phyloP scores from a whole-genome alignment of 352 stramenopile species.

The Peronospora belbahrii region DNA sequence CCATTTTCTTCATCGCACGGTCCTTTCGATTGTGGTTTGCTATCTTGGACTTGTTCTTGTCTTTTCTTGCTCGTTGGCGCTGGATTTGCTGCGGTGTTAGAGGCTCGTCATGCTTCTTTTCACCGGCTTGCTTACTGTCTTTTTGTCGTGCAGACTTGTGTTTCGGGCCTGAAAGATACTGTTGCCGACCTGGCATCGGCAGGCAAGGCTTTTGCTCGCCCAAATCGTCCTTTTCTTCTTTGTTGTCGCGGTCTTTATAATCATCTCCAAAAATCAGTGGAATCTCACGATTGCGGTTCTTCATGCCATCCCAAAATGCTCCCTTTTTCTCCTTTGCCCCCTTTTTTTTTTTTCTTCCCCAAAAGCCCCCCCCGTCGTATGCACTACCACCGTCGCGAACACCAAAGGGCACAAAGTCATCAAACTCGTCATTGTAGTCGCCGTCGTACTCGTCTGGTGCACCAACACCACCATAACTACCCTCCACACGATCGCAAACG shows the following conservation, averaged over 20 bases:
- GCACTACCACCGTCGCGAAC: conserved; percentile 34
- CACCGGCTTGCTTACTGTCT: conserved; percentile 18
- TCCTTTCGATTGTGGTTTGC: conserved; percentile 81
- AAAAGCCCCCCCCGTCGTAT: conserved; percentile 48
- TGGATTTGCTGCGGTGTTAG: conserved; percentile 33
- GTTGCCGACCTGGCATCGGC: neutral
- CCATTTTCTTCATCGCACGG: conserved; percentile 72
- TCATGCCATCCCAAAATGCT: conserved; percentile 65
- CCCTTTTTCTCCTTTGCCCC: conserved; percentile 52
- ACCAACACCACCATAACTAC: conserved; percentile 13
- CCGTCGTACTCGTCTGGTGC: conserved; percentile 65
- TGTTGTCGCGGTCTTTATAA: conserved; percentile 18
- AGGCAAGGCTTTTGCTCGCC: conserved; percentile 5
- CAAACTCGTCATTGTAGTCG: conserved; percentile 84
- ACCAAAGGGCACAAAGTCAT: conserved; percentile 67
- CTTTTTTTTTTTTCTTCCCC: conserved; percentile 44
- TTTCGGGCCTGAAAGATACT: conserved; percentile 7
- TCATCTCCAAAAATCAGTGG: conserved; percentile 1
- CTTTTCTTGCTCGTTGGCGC: conserved; percentile 36
- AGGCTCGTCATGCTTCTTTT: conserved; percentile 21
- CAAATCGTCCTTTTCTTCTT: conserved; percentile 19
- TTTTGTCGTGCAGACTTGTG: conserved; percentile 19
- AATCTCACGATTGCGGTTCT: conserved; percentile 43
- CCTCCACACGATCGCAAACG: neutral
- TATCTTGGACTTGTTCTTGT: conserved; percentile 77